Conservation (phyloP, 140 eudicot genomes). For the Stevia rebaudiana region DNA sequence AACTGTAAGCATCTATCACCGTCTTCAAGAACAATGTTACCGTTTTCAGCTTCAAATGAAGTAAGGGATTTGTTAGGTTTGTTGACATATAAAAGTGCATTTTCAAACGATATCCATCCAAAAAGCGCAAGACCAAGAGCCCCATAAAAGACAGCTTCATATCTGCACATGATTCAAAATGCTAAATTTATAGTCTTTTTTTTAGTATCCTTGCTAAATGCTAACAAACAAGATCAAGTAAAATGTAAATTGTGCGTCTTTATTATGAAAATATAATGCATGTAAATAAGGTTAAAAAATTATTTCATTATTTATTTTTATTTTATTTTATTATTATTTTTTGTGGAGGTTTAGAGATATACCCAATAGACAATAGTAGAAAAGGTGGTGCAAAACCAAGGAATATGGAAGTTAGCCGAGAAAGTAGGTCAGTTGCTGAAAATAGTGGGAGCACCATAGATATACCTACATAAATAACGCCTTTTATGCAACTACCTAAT, state of each 20-base stretch:
- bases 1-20: constrained; percentile 59
- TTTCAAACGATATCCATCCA: constrained; percentile 91
- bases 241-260: not conserved
- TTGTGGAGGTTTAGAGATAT: constrained; percentile 10
- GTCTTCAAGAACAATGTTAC: constrained; percentile 39
- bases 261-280: not conserved
- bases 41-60: constrained; percentile 37
- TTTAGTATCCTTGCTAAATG: not conserved
- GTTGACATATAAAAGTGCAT: constrained; percentile 47
- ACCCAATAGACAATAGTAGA: constrained; percentile 89
- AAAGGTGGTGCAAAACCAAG: constrained; percentile 98
- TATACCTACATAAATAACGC: constrained; percentile 39
- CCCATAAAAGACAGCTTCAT: constrained; percentile 92
- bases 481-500: not conserved
- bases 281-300: not conserved
- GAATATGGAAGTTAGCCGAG: constrained; percentile 76
- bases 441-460: constrained; percentile 85
- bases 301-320: too few species aligned
- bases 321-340: too few species aligned
- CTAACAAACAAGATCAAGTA: not conserved
- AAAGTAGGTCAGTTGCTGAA: constrained; percentile 71
- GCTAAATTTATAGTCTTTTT: not conserved
- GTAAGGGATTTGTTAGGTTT: constrained; percentile 36
- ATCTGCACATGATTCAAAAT: constrained; percentile 39
- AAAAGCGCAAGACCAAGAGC: constrained; percentile 85